Percentiles rank a stretch among this genome's conserved stretches.
These are phyloP conservation scores for Aspergillus carbonarius DNA, from an alignment of 2,329 filamentous ascomycete species.

Conservation along the genomic window DNA sequence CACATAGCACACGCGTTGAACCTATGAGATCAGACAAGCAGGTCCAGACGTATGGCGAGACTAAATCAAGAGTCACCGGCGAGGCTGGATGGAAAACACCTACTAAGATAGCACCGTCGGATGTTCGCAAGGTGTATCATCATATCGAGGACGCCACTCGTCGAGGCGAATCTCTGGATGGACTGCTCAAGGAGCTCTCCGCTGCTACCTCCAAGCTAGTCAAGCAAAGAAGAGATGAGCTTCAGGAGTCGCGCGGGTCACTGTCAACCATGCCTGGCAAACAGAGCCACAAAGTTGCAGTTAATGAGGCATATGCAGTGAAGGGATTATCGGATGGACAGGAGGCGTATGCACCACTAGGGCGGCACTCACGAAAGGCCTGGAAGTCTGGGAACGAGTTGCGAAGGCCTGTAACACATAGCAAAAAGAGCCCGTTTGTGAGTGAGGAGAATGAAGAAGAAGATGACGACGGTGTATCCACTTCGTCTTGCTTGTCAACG, in stretches of 20 bases:
- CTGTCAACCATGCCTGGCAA: not conserved
- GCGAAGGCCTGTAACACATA: not conserved
- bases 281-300: not conserved
- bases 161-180: conserved; percentile 28
- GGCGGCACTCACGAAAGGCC: conserved; percentile 9
- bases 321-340: not conserved
- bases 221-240: not conserved
- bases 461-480: conserved; percentile 13
- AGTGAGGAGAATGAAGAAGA: conserved; percentile 13
- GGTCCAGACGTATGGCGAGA: not conserved
- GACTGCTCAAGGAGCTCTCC: conserved; percentile 30
- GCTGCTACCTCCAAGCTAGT: conserved; percentile 8
- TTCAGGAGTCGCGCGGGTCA: not conserved
- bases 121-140: conserved; percentile 29
- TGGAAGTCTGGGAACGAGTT: conserved; percentile 19
- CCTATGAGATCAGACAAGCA: not conserved
- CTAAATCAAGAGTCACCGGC: not conserved
- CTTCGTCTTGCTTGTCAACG: conserved; percentile 20
- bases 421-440: conserved; percentile 1
- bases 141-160: conserved; percentile 32
- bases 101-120: conserved; percentile 14
- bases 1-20: not conserved
- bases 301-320: not conserved
- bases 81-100: conserved; percentile 9
- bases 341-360: not conserved